Evolutionary conservation across 73 alveolate species (phyloP), one percentile per base, ranked within the genome.

Genomic region (Blepharisma stoltei): DNA sequence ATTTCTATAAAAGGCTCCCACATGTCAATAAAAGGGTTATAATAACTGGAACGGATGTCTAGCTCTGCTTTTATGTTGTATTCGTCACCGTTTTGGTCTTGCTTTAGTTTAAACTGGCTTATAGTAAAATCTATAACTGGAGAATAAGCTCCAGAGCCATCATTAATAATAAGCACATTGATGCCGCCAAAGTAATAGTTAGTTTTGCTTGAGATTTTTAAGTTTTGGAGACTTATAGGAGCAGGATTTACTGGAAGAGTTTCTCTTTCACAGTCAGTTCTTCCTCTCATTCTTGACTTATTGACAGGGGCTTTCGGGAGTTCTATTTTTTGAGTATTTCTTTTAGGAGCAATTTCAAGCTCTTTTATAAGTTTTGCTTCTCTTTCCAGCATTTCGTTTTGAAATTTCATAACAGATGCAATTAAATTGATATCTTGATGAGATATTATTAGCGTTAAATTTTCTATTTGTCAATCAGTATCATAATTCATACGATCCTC

Each of bases 1-100:
- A 69, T 9, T 69, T 69, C 79, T 25, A 69, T 69, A 69, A 69
- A 69, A 14, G 79, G 79, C 38, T 69, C 79, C 79, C 79, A 69
- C 14, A 38, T 43, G n/a, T 46, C 79, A 20, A 46, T 46, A 14
- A 18, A 9, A 1, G 79, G 79, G 65, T 69, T 69, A 43, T 69
- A 69, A 5, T 69, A 69, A 5, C 27, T 46, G 11, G 60, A 18
- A 0, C 65, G 25, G 2, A 44, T 25, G 55, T 9, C 20, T 1
- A 38, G 25, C 23, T 14, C 45, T 23, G 45, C 21, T 14, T 23
- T 9, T 37, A 69, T 9, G 11, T 69, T 38, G 32, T 0, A 44
- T 43, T 14, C 14, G 69, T 69, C 60, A 9, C 45, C 27, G 4
- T 14, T 11, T 18, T 44, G 71, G 23, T 7, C 21, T n/a, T 9